A percentile compares a stretch with the other conserved stretches of the same genome.
These are phyloP conservation scores for Xenosphaeropsis pyriputrescens DNA, from an alignment of 2,329 filamentous ascomycete genomes.

Conservation along the genomic window DNA sequence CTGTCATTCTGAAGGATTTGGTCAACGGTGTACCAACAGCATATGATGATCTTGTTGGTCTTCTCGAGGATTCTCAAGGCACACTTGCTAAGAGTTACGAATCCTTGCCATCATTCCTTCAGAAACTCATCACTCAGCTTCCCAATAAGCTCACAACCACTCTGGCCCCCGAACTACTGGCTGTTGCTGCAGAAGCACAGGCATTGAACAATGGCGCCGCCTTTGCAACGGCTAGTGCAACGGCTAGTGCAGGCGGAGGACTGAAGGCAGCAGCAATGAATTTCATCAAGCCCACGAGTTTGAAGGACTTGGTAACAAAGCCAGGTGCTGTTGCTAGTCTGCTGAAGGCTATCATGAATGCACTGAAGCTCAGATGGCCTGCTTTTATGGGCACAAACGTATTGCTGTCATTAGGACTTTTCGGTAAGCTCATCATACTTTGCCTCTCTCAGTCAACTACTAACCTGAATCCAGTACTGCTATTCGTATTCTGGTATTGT, in stretches of 20 bases:
- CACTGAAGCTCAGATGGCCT: conserved; percentile 75
- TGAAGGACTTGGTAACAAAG: conserved; percentile 72
- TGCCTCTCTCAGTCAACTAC: conserved; percentile 3
- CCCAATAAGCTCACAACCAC: conserved; percentile 67
- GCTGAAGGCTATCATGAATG: conserved; percentile 81
- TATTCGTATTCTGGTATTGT: conserved; percentile 97
- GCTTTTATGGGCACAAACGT: conserved; percentile 86
- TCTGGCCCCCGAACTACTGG: conserved; percentile 70
- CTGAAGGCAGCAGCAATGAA: conserved; percentile 46
- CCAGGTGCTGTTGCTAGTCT: conserved; percentile 76
- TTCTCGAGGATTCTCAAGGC: conserved; percentile 46
- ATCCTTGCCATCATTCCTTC: conserved; percentile 61
- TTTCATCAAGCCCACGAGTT: conserved; percentile 52
- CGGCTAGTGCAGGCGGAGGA: conserved; percentile 10
- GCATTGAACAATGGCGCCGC: conserved; percentile 3
- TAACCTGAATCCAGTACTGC: conserved; percentile 37
- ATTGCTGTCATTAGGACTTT: conserved; percentile 76
- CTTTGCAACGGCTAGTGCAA: conserved; percentile 2
- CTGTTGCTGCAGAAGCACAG: conserved; percentile 62
- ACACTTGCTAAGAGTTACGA: conserved; percentile 45
- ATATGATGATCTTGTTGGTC: conserved; percentile 65
- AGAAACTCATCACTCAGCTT: conserved; percentile 74
- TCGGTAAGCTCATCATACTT: conserved; percentile 41
- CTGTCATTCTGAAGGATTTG: conserved; percentile 79
- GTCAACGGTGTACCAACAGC: conserved; percentile 88